Conservation (phyloP, 2,329 filamentous ascomycete genomes). For the Venturia nashicola region DNA sequence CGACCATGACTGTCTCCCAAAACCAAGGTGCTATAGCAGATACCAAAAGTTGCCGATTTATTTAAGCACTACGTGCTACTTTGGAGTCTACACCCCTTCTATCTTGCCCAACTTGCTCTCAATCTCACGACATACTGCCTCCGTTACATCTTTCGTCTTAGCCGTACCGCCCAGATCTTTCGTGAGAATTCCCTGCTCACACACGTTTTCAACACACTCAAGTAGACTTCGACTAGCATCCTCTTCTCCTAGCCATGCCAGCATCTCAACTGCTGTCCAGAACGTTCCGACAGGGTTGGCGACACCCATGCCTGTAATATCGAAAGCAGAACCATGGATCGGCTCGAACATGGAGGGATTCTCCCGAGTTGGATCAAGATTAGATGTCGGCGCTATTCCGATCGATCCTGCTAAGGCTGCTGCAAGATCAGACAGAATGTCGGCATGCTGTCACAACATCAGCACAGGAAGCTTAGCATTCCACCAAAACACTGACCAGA, state of each 20-base stretch:
- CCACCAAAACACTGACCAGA: slow-evolving; percentile 10
- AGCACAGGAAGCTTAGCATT: not conserved
- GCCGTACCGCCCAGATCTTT: slow-evolving; percentile 40
- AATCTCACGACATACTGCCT: slow-evolving; percentile 29
- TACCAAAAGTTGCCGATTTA: not conserved
- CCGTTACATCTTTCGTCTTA: slow-evolving; percentile 29
- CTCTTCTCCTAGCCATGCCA: slow-evolving; percentile 49
- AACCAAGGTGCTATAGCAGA: not conserved
- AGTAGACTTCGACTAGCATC: slow-evolving; percentile 45
- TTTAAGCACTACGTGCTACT: not conserved
- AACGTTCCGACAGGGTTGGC: slow-evolving; percentile 55
- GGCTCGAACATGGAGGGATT: slow-evolving; percentile 53
- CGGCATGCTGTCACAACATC: slow-evolving; percentile 29
- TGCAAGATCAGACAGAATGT: slow-evolving; percentile 56
- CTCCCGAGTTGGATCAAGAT: slow-evolving; percentile 48
- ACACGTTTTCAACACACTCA: slow-evolving; percentile 41
- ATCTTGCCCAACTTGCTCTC: slow-evolving; percentile 11
- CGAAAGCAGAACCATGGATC: slow-evolving; percentile 51
- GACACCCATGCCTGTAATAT: slow-evolving; percentile 51
- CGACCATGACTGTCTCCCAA: not conserved
- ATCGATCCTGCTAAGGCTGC: slow-evolving; percentile 56
- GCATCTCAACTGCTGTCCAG: slow-evolving; percentile 59
- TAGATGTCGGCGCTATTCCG: slow-evolving; percentile 55
- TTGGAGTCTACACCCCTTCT: not conserved
- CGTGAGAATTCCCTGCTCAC: slow-evolving; percentile 39